A percentile compares a stretch with the other conserved stretches of the same genome.
phyloP scores from a whole-genome alignment of 2,329 filamentous ascomycete species.

The Emmonsia crescens region DNA sequence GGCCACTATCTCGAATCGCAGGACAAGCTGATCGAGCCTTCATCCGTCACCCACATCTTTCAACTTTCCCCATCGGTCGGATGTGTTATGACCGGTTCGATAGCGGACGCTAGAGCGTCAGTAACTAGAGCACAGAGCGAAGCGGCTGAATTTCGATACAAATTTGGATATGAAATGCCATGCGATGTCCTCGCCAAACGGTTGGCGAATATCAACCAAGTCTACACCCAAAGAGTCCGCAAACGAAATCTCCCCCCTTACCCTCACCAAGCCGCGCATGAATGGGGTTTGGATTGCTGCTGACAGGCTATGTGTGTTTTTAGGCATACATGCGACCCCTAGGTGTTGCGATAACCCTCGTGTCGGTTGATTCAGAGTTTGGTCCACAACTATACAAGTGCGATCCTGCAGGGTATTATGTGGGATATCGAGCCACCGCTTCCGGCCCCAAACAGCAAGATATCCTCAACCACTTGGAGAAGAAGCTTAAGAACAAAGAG shows the following conservation, averaged over 20 bases:
- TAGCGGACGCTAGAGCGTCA: conserved; percentile 89
- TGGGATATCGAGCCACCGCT: conserved; percentile 95
- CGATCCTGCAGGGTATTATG: conserved; percentile 95
- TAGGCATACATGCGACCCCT: conserved; percentile 96
- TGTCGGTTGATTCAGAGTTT: conserved; percentile 83
- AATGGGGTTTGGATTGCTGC: conserved; percentile 1
- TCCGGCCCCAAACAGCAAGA: conserved; percentile 98
- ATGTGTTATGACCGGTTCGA: conserved; percentile 97
- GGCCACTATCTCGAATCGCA: conserved; percentile 28
- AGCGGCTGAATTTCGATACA: conserved; percentile 96
- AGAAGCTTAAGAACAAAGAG: conserved; percentile 99
- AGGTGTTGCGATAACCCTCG: conserved; percentile 87
- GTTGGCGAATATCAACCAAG: conserved; percentile 97
- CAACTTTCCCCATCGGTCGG: conserved; percentile 91
- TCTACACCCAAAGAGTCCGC: conserved; percentile 89
- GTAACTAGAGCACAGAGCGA: conserved; percentile 88
- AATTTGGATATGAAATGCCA: conserved; percentile 98
- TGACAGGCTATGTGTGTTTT: conserved; percentile 3
- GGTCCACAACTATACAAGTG: conserved; percentile 97
- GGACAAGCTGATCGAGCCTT: conserved; percentile 98
- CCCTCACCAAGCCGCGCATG: neutral
- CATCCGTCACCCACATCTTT: conserved; percentile 96
- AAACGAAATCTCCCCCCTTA: neutral
- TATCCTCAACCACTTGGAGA: conserved; percentile 95
- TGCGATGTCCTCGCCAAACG: conserved; percentile 94